Conservation (phyloP, 2,329 filamentous ascomycete species). For the Zalaria obscura region DNA sequence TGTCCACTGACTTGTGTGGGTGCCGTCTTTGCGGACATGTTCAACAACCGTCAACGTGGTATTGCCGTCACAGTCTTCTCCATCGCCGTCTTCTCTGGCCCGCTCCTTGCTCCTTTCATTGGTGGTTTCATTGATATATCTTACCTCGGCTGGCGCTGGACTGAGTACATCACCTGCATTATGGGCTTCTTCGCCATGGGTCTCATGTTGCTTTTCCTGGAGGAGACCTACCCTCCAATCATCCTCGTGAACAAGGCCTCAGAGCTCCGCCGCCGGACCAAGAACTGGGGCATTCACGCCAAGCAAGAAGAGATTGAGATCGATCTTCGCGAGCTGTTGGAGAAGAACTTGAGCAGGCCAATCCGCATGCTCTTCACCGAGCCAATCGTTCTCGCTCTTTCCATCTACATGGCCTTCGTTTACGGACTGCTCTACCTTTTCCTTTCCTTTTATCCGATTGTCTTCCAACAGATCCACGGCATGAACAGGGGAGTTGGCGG, state of each 20-base stretch:
- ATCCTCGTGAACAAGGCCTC: conserved; percentile 42
- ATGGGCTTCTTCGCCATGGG: conserved; percentile 39
- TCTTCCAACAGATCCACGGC: conserved; percentile 59
- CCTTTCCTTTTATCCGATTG: conserved; percentile 69
- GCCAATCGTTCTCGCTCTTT: conserved; percentile 33
- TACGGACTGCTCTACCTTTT: conserved; percentile 63
- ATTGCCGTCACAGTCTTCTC: conserved; percentile 22
- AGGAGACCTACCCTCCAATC: conserved; percentile 44
- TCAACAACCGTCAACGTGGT: conserved; percentile 25
- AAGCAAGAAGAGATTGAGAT: conserved; percentile 26
- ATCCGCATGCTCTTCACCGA: conserved; percentile 35
- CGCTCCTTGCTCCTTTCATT: conserved; percentile 17
- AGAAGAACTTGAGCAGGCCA: conserved; percentile 24
- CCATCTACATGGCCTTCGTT: conserved; percentile 29
- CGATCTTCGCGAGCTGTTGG: conserved; percentile 19
- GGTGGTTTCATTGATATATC: conserved; percentile 18
- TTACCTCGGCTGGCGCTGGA: conserved; percentile 37
- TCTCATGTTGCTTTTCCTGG: conserved; percentile 37
- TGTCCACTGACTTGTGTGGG: conserved; percentile 33
- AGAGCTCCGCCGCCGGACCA: conserved; percentile 38
- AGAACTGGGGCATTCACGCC: conserved; percentile 49
- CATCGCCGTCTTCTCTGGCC: conserved; percentile 20
- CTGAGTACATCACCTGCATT: conserved; percentile 34
- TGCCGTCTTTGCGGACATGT: conserved; percentile 42
- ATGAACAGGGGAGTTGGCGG: conserved; percentile 58